phyloP scores from a whole-genome alignment of 202 grass and related monocot species.

The Bolboschoenoplectus hybrid region DNA sequence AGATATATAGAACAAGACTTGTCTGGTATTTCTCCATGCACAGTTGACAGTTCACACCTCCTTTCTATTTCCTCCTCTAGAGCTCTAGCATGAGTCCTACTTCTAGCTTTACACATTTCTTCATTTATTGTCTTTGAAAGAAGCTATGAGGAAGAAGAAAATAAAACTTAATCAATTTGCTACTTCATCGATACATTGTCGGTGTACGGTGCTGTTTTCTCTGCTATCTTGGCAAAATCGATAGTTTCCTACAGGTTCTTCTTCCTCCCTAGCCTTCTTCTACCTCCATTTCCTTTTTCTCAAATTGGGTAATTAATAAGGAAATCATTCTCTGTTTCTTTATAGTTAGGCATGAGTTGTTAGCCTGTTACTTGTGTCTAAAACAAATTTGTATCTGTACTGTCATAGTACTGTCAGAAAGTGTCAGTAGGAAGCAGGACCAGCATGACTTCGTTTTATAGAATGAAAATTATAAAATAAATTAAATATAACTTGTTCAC shows the following conservation, averaged over 20 bases:
- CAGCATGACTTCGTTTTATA: background rate
- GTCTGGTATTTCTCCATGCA: background rate
- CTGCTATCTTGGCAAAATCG: background rate
- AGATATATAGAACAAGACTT: background rate
- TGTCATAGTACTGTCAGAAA: background rate
- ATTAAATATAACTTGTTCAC: background rate
- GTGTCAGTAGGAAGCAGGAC: background rate
- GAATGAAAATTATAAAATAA: too few relatives aligned
- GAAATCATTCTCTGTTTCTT: background rate
- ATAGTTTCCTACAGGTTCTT: background rate
- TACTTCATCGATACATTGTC: background rate
- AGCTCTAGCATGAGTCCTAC: background rate
- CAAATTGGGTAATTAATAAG: background rate
- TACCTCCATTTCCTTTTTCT: background rate
- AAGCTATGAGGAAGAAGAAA: background rate
- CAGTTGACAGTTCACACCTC: background rate
- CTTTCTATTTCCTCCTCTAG: background rate
- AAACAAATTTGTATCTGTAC: background rate
- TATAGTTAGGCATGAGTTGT: background rate
- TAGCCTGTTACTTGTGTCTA: background rate
- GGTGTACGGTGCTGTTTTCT: background rate
- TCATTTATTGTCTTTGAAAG: background rate
- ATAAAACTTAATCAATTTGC: background rate
- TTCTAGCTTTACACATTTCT: constrained; percentile 23
- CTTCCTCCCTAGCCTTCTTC: background rate